Percentiles rank a stretch among this genome's conserved stretches.
Conservation (phyloP, 345 rosid genomes). For the Raphanus raphanistrum region DNA sequence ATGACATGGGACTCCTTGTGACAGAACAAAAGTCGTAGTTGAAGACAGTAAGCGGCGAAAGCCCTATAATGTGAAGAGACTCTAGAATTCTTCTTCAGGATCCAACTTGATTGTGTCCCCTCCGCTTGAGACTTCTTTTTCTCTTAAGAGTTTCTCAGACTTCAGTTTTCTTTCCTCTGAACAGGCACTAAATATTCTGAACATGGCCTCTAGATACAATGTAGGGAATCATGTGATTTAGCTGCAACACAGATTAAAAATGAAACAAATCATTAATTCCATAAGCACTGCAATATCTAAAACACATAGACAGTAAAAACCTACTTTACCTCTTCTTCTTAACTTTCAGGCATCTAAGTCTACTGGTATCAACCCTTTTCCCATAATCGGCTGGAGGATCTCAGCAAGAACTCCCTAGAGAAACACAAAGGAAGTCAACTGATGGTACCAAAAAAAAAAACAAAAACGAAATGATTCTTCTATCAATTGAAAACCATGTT, state of each 20-base stretch:
- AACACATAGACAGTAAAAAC: background rate
- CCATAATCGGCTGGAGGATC: constrained; percentile 93
- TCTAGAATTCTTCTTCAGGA: constrained; percentile 91
- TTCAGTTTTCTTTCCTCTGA: constrained; percentile 64
- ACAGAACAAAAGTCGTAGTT: constrained; percentile 89
- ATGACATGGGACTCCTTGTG: constrained; percentile 91
- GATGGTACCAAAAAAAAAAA: background rate
- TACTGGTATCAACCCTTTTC: constrained; percentile 95
- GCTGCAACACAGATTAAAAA: constrained; percentile 49
- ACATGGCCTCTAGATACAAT: constrained; percentile 86
- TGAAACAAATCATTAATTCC: background rate
- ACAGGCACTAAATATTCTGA: constrained; percentile 69
- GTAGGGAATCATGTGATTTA: constrained; percentile 86
- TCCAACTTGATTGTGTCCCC: constrained; percentile 62
- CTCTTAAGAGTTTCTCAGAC: constrained; percentile 56
- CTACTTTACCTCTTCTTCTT: constrained; percentile 79
- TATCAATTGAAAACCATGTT: constrained; percentile 63
- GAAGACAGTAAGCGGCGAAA: constrained; percentile 87
- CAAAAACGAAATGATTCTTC: background rate
- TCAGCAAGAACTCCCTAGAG: constrained; percentile 89
- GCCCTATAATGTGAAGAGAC: constrained; percentile 88
- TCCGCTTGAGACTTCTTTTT: constrained; percentile 44
- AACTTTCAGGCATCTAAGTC: constrained; percentile 88
- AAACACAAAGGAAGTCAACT: constrained; percentile 15
- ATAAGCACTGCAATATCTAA: background rate